Percentiles rank a stretch among this genome's conserved stretches.
phyloP scores from a whole-genome alignment of 2,329 filamentous ascomycete genomes.

The Rhynchosporium secalis region DNA sequence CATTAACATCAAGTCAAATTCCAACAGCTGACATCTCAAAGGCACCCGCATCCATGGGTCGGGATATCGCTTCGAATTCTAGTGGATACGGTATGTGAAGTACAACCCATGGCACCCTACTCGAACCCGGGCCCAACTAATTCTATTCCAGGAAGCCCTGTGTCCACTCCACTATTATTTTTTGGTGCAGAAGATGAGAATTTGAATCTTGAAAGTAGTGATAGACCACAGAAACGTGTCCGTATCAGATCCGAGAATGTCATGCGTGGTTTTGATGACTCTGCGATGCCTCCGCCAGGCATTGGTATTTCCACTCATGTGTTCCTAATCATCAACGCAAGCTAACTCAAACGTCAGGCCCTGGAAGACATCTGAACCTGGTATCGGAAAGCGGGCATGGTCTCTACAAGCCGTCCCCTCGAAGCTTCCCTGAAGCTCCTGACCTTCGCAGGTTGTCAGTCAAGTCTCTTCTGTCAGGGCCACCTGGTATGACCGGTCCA shows the following conservation, averaged over 20 bases:
- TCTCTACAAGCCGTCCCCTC: conserved; percentile 39
- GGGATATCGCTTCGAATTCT: conserved; percentile 29
- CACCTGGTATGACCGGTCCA: conserved; percentile 41
- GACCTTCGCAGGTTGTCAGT: conserved; percentile 61
- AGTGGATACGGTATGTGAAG: conserved; percentile 31
- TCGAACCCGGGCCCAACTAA: conserved; percentile 23
- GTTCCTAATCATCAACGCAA: conserved; percentile 20
- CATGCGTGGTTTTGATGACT: background rate
- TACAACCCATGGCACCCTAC: conserved; percentile 18
- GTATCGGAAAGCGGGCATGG: conserved; percentile 46
- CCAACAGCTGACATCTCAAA: conserved; percentile 17
- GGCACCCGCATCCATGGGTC: conserved; percentile 21
- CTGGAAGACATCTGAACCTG: conserved; percentile 42
- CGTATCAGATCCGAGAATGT: background rate
- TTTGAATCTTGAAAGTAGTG: background rate
- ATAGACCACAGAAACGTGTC: conserved; percentile 12
- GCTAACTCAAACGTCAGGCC: conserved; percentile 10
- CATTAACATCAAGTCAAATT: conserved; percentile 16
- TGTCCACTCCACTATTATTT: conserved; percentile 14
- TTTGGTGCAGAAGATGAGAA: conserved; percentile 1
- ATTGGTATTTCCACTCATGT: conserved; percentile 12
- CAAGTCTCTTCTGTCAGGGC: conserved; percentile 60
- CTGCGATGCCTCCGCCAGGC: conserved; percentile 15
- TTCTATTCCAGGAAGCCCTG: conserved; percentile 11
- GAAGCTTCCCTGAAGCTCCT: conserved; percentile 40